phyloP scores from a whole-genome alignment of 805 yeast species.

The Lachancea mirantina region DNA sequence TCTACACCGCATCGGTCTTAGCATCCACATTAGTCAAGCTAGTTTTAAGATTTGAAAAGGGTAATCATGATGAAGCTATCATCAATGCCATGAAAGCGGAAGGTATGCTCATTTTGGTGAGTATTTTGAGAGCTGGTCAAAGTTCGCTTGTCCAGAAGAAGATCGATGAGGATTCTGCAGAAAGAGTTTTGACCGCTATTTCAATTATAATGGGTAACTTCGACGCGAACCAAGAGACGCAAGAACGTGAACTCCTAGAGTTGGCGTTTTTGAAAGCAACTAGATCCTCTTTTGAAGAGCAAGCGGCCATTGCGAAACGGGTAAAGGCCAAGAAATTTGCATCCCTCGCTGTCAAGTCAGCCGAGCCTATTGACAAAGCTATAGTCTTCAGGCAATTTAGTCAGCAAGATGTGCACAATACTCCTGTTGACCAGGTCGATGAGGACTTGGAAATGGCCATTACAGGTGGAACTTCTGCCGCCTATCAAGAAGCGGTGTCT shows the following conservation, averaged over 20 bases:
- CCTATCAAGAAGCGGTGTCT: constrained; percentile 46
- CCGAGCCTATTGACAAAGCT: constrained; percentile 73
- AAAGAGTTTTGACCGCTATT: constrained; percentile 83
- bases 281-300: constrained; percentile 70
- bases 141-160: constrained; percentile 58
- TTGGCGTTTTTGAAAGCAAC: constrained; percentile 82
- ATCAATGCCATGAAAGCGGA: constrained; percentile 88
- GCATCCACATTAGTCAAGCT: constrained; percentile 85
- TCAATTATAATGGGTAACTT: constrained; percentile 60
- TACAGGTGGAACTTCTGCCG: constrained; percentile 34
- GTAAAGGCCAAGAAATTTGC: constrained; percentile 52
- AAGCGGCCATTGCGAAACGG: constrained; percentile 53
- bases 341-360: constrained; percentile 50
- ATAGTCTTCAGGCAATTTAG: constrained; percentile 74
- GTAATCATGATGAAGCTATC: constrained; percentile 46
- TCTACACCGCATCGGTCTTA: constrained; percentile 81
- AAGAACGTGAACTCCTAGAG: constrained; percentile 40
- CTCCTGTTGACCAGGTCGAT: constrained; percentile 39
- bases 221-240: constrained; percentile 37
- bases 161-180: constrained; percentile 96
- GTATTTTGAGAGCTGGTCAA: constrained; percentile 82
- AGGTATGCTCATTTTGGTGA: constrained; percentile 86
- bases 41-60: constrained; percentile 63
- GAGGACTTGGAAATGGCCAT: constrained; percentile 57
- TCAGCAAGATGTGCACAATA: constrained; percentile 34